Conservation (phyloP, 2,329 filamentous ascomycete genomes). For the Cladosporium sp. region DNA sequence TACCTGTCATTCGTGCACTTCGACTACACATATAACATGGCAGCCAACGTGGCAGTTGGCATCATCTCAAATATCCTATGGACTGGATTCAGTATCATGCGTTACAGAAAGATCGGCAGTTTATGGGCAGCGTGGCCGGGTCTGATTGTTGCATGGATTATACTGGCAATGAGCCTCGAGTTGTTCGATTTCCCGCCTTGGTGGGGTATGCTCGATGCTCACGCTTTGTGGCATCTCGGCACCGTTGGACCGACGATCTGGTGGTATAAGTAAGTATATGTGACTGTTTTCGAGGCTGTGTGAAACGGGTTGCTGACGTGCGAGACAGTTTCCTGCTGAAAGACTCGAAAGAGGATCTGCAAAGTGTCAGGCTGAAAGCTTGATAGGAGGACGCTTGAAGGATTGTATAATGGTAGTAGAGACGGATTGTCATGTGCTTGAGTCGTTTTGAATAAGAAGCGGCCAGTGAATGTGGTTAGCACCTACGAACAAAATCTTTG, state of each 20-base stretch:
- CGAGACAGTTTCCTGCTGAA: conserved; percentile 73
- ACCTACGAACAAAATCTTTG: too few species aligned
- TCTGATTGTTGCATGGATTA: conserved; percentile 85
- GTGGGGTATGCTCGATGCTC: conserved; percentile 79
- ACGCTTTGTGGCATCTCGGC: conserved; percentile 92
- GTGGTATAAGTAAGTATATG: conserved; percentile 82
- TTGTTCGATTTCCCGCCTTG: conserved; percentile 88
- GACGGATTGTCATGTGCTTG: too few species aligned
- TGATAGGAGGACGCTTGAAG: conserved; percentile 30
- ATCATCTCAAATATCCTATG: conserved; percentile 77
- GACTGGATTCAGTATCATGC: conserved; percentile 74
- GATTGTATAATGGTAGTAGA: neutral
- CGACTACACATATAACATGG: conserved; percentile 98
- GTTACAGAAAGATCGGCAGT: conserved; percentile 67
- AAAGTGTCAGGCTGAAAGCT: conserved; percentile 67
- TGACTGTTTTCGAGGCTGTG: neutral
- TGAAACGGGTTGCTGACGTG: conserved; percentile 11
- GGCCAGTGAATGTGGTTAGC: too few species aligned
- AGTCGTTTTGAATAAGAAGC: too few species aligned
- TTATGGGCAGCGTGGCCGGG: conserved; percentile 87
- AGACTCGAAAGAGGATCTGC: conserved; percentile 78
- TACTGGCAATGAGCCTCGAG: conserved; percentile 92
- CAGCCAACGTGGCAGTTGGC: conserved; percentile 81
- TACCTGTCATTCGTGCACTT: conserved; percentile 84
- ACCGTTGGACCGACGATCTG: conserved; percentile 83